A percentile compares a stretch with the other conserved stretches of the same genome.
Conservation (phyloP, 2,329 filamentous ascomycete genomes). For the Talaromyces pinophilus region DNA sequence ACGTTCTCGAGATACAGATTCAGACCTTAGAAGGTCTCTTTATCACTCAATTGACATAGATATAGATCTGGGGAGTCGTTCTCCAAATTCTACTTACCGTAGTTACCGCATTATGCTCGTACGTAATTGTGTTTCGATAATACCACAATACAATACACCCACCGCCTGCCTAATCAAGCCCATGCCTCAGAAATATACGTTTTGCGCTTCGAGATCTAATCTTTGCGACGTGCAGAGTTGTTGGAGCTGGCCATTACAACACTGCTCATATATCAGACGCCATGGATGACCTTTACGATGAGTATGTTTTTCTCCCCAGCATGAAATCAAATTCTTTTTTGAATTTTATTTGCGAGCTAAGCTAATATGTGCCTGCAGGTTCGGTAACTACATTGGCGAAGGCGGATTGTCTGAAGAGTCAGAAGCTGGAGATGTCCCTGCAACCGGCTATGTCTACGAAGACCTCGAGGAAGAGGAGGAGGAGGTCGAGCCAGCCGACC, state of each 20-base stretch:
- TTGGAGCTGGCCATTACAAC: slow-evolving; percentile 8
- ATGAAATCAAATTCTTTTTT: too few species aligned
- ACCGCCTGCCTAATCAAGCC: slow-evolving; percentile 20
- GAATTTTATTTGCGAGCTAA: background rate
- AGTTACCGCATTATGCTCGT: background rate
- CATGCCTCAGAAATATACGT: background rate
- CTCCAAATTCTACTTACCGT: too few species aligned
- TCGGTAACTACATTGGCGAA: slow-evolving; percentile 98
- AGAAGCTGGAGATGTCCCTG: slow-evolving; percentile 69
- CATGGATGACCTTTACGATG: slow-evolving; percentile 98
- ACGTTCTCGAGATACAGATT: background rate
- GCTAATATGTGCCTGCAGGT: slow-evolving; percentile 56
- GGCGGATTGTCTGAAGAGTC: slow-evolving; percentile 83
- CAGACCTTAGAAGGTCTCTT: too few species aligned
- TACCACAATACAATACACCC: background rate
- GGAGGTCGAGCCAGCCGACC: slow-evolving; percentile 63
- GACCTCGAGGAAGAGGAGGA: slow-evolving; percentile 65
- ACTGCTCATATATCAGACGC: background rate
- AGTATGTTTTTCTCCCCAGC: slow-evolving; percentile 56
- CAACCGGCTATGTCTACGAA: slow-evolving; percentile 77
- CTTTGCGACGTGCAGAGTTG: slow-evolving; percentile 1
- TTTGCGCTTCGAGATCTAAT: slow-evolving; percentile 1
- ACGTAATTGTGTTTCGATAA: background rate
- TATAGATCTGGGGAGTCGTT: too few species aligned
- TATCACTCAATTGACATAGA: too few species aligned